Percentiles rank a stretch among this genome's conserved stretches.
Conservation (phyloP, 2,329 filamentous ascomycete genomes). For the Sclerotinia sclerotiorum region DNA sequence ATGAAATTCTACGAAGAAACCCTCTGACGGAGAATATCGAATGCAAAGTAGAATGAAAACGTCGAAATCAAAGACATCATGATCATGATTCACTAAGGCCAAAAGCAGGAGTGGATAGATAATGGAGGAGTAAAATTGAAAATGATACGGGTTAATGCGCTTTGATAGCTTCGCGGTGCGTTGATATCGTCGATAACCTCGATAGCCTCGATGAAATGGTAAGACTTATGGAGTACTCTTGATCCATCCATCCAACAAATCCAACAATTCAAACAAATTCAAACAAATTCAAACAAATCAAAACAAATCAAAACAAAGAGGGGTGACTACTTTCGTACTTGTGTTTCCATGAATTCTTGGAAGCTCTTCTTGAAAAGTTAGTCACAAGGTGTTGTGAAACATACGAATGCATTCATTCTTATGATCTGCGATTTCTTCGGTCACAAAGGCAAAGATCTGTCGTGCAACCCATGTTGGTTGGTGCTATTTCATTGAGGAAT, state of each 20-base stretch:
- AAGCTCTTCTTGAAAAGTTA: neutral
- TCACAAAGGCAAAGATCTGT: neutral
- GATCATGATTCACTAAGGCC: neutral
- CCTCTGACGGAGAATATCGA: neutral
- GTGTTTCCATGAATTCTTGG: neutral
- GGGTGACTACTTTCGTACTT: neutral
- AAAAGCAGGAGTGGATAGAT: neutral
- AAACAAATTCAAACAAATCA: no score
- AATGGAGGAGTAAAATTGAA: neutral
- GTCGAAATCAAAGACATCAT: neutral
- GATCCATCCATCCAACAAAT: neutral
- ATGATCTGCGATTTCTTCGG: neutral
- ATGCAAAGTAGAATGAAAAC: neutral
- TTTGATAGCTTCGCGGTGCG: neutral
- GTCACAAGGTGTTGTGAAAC: constrained; percentile 22
- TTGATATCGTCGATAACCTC: neutral
- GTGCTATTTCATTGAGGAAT: neutral
- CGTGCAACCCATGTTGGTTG: neutral
- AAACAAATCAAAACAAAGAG: neutral
- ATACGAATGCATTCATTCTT: constrained; percentile 7
- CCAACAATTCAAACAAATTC: no score
- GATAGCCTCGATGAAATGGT: constrained; percentile 7
- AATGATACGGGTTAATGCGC: constrained; percentile 12
- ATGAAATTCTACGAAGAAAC: neutral
- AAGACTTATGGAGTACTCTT: neutral